Evolutionary conservation across 2,329 filamentous ascomycete genomes (phyloP).

Genomic region (Paraphoma sp.): DNA sequence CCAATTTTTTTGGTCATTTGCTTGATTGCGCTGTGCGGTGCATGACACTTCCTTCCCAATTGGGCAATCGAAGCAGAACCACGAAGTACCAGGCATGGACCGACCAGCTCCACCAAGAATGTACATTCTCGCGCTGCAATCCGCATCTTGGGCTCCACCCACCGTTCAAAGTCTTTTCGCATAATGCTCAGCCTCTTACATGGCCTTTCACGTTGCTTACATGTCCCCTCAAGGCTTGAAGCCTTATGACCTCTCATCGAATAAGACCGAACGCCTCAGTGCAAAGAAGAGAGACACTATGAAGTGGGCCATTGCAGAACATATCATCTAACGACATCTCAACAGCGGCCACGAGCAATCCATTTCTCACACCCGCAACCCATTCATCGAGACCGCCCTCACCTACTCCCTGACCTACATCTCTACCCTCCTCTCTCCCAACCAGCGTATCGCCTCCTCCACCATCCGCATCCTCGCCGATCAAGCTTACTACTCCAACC

Average conservation of each 20-base stretch:
- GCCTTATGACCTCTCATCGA: too few relatives aligned
- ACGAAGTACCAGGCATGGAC: too few relatives aligned
- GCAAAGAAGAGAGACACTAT: too few relatives aligned
- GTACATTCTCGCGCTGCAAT: too few relatives aligned
- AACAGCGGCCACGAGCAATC: constrained; percentile 45
- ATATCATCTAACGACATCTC: neutral
- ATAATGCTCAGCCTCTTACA: neutral
- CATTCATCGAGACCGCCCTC: constrained; percentile 91
- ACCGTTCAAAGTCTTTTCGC: too few relatives aligned
- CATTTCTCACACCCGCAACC: constrained; percentile 65
- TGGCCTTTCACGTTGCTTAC: too few relatives aligned
- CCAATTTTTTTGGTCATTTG: too few relatives aligned
- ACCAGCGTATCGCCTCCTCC: constrained; percentile 68
- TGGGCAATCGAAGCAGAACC: constrained; percentile 3
- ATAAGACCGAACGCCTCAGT: too few relatives aligned
- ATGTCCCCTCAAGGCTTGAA: too few relatives aligned
- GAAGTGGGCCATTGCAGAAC: too few relatives aligned
- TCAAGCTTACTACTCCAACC: constrained; percentile 89
- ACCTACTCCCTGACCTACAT: constrained; percentile 88
- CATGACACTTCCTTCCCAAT: constrained; percentile 8
- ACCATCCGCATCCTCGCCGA: constrained; percentile 89
- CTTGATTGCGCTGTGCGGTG: neutral
- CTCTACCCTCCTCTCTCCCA: constrained; percentile 52
- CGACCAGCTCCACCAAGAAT: too few relatives aligned
- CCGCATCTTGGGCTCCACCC: too few relatives aligned